Conservation (phyloP, 2,329 filamentous ascomycete genomes). For the Madurella mycetomatis region DNA sequence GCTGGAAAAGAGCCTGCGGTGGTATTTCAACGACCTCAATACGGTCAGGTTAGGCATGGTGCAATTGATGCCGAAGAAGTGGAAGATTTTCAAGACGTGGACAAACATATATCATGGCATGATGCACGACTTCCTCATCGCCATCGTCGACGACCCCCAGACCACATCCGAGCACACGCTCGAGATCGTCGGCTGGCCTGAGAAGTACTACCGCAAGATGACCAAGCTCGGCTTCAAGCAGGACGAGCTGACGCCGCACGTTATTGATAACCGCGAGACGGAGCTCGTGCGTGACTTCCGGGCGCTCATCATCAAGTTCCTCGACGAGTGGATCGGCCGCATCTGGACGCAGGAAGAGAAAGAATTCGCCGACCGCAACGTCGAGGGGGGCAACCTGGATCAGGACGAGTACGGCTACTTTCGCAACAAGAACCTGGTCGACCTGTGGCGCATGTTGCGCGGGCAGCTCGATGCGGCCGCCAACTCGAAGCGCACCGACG, state of each 20-base stretch:
- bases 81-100: conserved; percentile 91
- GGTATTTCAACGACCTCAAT: conserved; percentile 98
- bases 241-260: conserved; percentile 74
- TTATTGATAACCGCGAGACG: conserved; percentile 83
- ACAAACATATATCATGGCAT: conserved; percentile 84
- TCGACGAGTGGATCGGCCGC: conserved; percentile 96
- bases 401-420: conserved; percentile 86
- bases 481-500: conserved; percentile 80
- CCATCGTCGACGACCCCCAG: conserved; percentile 76
- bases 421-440: conserved; percentile 83
- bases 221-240: conserved; percentile 75
- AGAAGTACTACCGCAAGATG: conserved; percentile 97
- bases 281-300: conserved; percentile 93
- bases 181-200: conserved; percentile 89
- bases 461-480: conserved; percentile 86
- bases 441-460: conserved; percentile 95
- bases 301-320: conserved; percentile 87
- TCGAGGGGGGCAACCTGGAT: conserved; percentile 72
- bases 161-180: conserved; percentile 84
- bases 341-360: conserved; percentile 80
- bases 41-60: conserved; percentile 92
- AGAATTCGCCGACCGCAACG: conserved; percentile 72
- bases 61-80: conserved; percentile 87
- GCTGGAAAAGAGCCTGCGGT: conserved; percentile 83
- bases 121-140: conserved; percentile 91